Conservation (phyloP, 305 asterid species). For the Striga hermonthica region DNA sequence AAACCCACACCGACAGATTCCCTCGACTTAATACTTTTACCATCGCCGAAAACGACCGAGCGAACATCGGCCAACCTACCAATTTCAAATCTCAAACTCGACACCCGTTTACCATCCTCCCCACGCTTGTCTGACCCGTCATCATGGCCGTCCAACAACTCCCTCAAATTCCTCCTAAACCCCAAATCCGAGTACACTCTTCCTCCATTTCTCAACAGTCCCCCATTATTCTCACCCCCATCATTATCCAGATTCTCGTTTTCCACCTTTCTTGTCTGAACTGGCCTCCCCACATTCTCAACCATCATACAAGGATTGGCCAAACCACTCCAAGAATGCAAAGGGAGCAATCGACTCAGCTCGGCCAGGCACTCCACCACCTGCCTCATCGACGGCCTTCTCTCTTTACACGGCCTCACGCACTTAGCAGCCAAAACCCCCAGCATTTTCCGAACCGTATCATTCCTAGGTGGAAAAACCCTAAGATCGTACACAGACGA, state of each 20-base stretch:
- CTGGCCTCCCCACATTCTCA: slow-evolving; percentile 64
- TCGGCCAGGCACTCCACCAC: slow-evolving; percentile 63
- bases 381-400: slow-evolving; percentile 80
- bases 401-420: slow-evolving; percentile 82
- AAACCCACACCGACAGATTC: slow-evolving; percentile 36
- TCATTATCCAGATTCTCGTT: slow-evolving; percentile 19
- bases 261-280: slow-evolving; percentile 33
- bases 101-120: slow-evolving; percentile 37
- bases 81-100: slow-evolving; percentile 47
- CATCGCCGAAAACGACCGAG: slow-evolving; percentile 35
- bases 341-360: slow-evolving; percentile 57
- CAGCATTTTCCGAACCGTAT: slow-evolving; percentile 58
- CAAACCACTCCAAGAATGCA: slow-evolving; percentile 71
- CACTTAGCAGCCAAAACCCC: slow-evolving; percentile 77
- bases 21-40: slow-evolving; percentile 38
- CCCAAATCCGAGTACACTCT: slow-evolving; percentile 80
- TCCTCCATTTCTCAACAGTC: slow-evolving; percentile 40
- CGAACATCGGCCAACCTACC: slow-evolving; percentile 33
- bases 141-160: slow-evolving; percentile 53
- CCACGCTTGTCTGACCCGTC: slow-evolving; percentile 32
- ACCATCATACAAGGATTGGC: slow-evolving; percentile 84
- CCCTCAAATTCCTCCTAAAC: slow-evolving; percentile 64
- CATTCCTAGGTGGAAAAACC: slow-evolving; percentile 41
- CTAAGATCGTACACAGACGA: slow-evolving; percentile 62
- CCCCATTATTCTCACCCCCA: background rate